Base-by-base conservation (phyloP, 1,284 basidiomycete species). In the Rhodofomes roseus region DNA sequence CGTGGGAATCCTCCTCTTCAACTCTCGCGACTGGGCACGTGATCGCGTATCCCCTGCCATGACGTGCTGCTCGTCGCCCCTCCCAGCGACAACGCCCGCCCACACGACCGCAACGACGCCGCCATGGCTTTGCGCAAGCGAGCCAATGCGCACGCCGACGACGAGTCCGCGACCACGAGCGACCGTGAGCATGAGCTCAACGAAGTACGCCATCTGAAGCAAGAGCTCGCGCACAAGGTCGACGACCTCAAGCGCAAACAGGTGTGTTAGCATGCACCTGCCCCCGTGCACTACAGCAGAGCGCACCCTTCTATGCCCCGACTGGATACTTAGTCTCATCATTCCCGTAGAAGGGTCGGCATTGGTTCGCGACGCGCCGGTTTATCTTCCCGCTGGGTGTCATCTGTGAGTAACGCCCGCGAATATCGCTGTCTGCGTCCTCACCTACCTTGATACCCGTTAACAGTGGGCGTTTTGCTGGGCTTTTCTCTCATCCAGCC, bases 401-500 rank as follows among this genome's bases (percentile, higher is more conserved):
- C 20, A 56, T 82, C 40, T 58, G 81, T 83, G 58, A 58, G 77
- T 71, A 23, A 4, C 31, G n/a, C n/a, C n/a, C n/a, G n/a, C n/a
- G n/a, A n/a, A 34, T 34, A 34, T 34, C 31, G 11, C n/a, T n/a
- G n/a, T n/a, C n/a, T n/a, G n/a, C n/a, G n/a, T n/a, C n/a, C n/a
- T n/a, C n/a, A n/a, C n/a, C n/a, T n/a, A n/a, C n/a, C n/a, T n/a
- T n/a, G n/a, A n/a, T n/a, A n/a, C n/a, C n/a, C n/a, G n/a, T n/a
- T 54, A 60, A n/a, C 25, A 92, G 90, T 89, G 54, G 88, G 89
- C 16, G 74, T 81, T n/a, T 66, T 86, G 34, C 67, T 89, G 7
- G 87, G 83, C 31, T 79, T 87, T 60, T 71, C 79, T 12, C 77
- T 89, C 60, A 80, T 89, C 51, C 81, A 87, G 62, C 85, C 84